These are phyloP conservation scores for Royoungia palumana DNA, from an alignment of 768 basidiomycete genomes.

Conservation along the genomic window DNA sequence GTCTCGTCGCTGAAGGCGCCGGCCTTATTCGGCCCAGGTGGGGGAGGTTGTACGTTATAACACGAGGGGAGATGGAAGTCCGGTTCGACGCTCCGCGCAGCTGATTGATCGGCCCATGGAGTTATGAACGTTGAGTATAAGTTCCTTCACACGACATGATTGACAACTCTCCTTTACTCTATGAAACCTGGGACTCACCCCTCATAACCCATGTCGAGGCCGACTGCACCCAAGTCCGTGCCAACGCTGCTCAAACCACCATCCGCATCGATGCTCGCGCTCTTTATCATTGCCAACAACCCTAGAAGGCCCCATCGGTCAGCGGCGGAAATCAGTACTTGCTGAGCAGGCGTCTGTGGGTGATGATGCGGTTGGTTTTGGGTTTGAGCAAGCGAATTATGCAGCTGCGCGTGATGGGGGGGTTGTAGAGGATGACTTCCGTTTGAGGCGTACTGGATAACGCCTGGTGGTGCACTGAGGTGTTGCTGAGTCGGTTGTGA, in stretches of 20 bases:
- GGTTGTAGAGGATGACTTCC: conserved; percentile 35
- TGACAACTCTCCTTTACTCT: conserved; percentile 15
- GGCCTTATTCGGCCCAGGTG: conserved; percentile 78
- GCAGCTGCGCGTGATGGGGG: conserved; percentile 36
- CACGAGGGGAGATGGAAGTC: conserved; percentile 88
- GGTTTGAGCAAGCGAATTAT: conserved; percentile 27
- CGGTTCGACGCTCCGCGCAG: conserved; percentile 83
- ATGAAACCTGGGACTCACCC: conserved; percentile 56
- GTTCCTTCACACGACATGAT: conserved; percentile 44
- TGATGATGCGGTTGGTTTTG: conserved; percentile 42
- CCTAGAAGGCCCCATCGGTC: conserved; percentile 94
- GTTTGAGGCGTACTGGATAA: conserved; percentile 36
- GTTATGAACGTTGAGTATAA: conserved; percentile 93
- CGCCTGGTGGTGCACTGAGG: conserved; percentile 52
- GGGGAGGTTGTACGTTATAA: conserved; percentile 88
- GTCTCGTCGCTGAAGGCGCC: conserved; percentile 92
- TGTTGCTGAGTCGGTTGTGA: conserved; percentile 41
- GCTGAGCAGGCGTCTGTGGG: conserved; percentile 89
- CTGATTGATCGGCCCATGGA: conserved; percentile 91
- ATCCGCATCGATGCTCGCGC: conserved; percentile 70
- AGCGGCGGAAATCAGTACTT: conserved; percentile 87
- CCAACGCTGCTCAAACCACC: conserved; percentile 80
- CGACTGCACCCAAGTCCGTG: conserved; percentile 88
- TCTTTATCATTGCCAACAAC: conserved; percentile 83
- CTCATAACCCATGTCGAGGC: conserved; percentile 79